phyloP scores from a whole-genome alignment of 495 filamentous ascomycete genomes.

The Penicillium silybi region DNA sequence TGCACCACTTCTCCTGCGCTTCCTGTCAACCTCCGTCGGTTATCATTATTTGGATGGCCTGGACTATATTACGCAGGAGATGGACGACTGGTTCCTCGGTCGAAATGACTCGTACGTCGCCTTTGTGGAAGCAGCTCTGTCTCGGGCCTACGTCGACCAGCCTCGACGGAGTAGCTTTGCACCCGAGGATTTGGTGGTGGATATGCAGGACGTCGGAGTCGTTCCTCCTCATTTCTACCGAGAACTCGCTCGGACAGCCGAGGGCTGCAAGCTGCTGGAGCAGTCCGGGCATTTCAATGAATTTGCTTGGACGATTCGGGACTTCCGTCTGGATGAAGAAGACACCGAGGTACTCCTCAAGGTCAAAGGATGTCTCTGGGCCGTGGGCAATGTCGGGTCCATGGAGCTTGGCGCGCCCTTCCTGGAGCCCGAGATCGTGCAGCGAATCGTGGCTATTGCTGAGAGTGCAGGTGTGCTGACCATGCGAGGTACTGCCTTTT shows the following conservation, averaged over 20 bases:
- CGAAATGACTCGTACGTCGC: conserved; percentile 92
- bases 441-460: conserved; percentile 80
- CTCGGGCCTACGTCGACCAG: conserved; percentile 72
- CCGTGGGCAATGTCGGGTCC: conserved; percentile 93
- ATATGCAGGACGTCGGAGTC: conserved; percentile 56
- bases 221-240: conserved; percentile 97
- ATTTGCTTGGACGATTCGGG: conserved; percentile 81
- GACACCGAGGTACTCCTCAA: conserved; percentile 87
- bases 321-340: conserved; percentile 75
- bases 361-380: conserved; percentile 96
- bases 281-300: conserved; percentile 95
- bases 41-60: conserved; percentile 97
- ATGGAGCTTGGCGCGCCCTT: conserved; percentile 97
- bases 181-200: conserved; percentile 55
- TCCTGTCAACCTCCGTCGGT: conserved; percentile 90
- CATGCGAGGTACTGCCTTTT: conserved; percentile 92
- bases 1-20: conserved; percentile 85
- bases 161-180: conserved; percentile 39
- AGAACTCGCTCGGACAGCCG: conserved; percentile 85
- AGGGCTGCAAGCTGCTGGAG: conserved; percentile 84
- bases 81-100: conserved; percentile 98
- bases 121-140: conserved; percentile 93
- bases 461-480: conserved; percentile 83
- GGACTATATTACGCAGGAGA: conserved; percentile 97
- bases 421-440: conserved; percentile 78